Percentiles rank a stretch among this genome's conserved stretches.
These are phyloP conservation scores for Micractinium sp. DNA, from an alignment of 139 green algal species.

Conservation along the genomic window DNA sequence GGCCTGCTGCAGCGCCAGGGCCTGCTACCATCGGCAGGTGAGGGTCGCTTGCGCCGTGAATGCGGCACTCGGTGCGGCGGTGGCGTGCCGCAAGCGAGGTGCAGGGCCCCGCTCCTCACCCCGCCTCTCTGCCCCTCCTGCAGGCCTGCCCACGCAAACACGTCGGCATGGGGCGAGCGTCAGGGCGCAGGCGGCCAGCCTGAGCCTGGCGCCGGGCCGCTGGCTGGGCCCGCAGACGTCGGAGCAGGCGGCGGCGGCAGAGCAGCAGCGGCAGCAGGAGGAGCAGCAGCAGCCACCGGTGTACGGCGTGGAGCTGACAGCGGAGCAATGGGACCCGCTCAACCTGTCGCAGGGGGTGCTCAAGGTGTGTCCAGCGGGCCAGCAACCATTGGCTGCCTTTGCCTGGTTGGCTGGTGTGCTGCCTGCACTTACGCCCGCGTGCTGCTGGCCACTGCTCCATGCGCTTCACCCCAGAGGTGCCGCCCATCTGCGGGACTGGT, in stretches of 20 bases:
- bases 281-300: slow-evolving; percentile 17
- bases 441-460: no score
- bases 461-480: no score
- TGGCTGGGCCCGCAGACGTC: slow-evolving; percentile 33
- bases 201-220: slow-evolving; percentile 12
- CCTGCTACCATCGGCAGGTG: background rate
- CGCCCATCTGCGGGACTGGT: no score
- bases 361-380: slow-evolving; percentile 18
- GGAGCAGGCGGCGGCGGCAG: background rate
- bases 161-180: background rate
- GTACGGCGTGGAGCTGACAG: slow-evolving; percentile 52
- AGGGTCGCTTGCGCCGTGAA: background rate
- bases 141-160: background rate
- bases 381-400: no score
- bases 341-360: slow-evolving; percentile 20
- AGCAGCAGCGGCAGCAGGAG: slow-evolving; percentile 27
- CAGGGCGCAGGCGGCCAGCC: slow-evolving; percentile 19
- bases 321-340: slow-evolving; percentile 53
- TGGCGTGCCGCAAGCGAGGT: background rate
- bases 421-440: background rate
- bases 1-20: background rate
- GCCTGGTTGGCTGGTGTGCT: background rate
- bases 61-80: background rate
- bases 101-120: background rate
- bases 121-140: background rate